Conservation (phyloP, 2,329 filamentous ascomycete genomes). For the Clarireedia sp. region DNA sequence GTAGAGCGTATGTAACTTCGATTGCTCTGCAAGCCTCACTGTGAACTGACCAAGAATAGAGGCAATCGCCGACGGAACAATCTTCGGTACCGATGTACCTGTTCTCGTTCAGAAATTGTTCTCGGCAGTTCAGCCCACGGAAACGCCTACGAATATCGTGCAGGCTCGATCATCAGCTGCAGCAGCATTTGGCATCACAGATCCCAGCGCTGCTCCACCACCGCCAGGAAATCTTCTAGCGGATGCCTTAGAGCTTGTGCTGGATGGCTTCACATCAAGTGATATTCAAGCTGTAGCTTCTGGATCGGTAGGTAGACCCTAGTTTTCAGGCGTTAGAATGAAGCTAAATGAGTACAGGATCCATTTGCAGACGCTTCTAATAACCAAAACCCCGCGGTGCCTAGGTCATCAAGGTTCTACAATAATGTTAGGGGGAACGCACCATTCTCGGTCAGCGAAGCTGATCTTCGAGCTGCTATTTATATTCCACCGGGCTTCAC, state of each 20-base stretch:
- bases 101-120: constrained; percentile 13
- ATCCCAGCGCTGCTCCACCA: constrained; percentile 6
- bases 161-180: constrained; percentile 14
- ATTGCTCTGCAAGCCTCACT: too few species aligned
- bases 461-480: constrained; percentile 41
- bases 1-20: not conserved
- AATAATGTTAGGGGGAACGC: constrained; percentile 33
- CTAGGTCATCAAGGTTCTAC: constrained; percentile 16
- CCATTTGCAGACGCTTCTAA: not conserved
- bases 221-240: constrained; percentile 11
- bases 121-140: constrained; percentile 21
- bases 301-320: not conserved
- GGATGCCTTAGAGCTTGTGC: constrained; percentile 13
- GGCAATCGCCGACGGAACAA: constrained; percentile 15
- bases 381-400: not conserved
- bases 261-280: constrained; percentile 13
- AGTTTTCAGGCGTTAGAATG: not conserved
- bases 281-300: constrained; percentile 10
- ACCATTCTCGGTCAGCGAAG: constrained; percentile 40
- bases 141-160: constrained; percentile 20
- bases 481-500: constrained; percentile 43
- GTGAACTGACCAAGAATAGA: not conserved
- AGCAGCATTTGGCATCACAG: constrained; percentile 3
- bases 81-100: constrained; percentile 13
- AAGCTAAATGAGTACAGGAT: not conserved